phyloP scores from a whole-genome alignment of 1,284 basidiomycete genomes.

The Irpex rosettiformis region DNA sequence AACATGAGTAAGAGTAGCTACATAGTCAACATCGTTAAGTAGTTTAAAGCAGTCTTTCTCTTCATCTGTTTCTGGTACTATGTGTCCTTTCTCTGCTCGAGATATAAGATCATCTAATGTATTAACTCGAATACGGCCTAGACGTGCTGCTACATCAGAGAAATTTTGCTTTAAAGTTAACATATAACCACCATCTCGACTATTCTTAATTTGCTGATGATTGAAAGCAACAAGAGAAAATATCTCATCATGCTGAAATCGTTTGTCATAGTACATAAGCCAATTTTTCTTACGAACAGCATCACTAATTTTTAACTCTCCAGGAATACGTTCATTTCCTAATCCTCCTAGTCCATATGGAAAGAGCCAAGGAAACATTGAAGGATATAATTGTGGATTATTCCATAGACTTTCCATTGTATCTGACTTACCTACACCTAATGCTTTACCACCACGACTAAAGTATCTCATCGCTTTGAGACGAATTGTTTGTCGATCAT shows the following conservation, averaged over 20 bases:
- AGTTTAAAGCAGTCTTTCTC: neutral
- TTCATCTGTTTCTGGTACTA: neutral
- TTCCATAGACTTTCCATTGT: conserved; percentile 26
- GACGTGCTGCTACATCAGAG: neutral
- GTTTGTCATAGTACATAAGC: too few relatives aligned
- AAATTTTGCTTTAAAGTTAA: neutral
- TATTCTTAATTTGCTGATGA: conserved; percentile 1
- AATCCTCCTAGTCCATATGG: conserved; percentile 34
- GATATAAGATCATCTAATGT: neutral
- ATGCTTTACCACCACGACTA: neutral
- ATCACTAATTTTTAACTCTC: neutral
- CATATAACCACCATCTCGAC: neutral
- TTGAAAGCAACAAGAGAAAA: conserved; percentile 3
- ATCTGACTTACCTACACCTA: conserved; percentile 20
- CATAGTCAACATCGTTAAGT: neutral
- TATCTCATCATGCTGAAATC: neutral
- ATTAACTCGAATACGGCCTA: neutral
- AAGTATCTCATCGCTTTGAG: neutral
- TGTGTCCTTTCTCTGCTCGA: neutral
- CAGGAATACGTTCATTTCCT: conserved; percentile 14
- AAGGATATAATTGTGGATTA: conserved; percentile 29
- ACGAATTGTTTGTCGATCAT: neutral
- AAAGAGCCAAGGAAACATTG: conserved; percentile 36
- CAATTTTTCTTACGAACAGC: too few relatives aligned
- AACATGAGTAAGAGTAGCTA: neutral